These are phyloP conservation scores for Entrophospora sp. DNA, from an alignment of 192 early-diverging fungal species.

Conservation along the genomic window DNA sequence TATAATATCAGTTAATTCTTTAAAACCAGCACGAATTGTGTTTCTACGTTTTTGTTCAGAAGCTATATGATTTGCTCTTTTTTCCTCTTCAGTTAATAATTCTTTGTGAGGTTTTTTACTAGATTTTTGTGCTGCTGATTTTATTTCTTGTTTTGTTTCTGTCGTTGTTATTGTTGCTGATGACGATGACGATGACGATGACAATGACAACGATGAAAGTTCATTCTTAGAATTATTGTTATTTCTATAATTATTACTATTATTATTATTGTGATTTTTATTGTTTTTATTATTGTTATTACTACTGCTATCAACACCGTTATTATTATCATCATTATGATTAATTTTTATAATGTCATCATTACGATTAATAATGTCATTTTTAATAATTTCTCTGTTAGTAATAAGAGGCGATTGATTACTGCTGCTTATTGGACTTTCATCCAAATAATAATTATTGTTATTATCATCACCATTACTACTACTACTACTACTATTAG, in stretches of 20 bases:
- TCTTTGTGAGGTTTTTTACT: conserved; percentile 49
- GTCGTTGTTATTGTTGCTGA: too few species aligned
- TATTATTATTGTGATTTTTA: too few species aligned
- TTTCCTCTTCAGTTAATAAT: conserved; percentile 67
- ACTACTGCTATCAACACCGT: too few species aligned
- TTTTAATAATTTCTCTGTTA: conserved; percentile 18
- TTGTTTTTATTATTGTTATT: too few species aligned
- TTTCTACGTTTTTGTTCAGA: conserved; percentile 70
- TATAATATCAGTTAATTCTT: conserved; percentile 79
- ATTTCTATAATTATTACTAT: not conserved
- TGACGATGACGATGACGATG: not conserved
- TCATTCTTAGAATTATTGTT: conserved; percentile 3
- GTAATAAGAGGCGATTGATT: conserved; percentile 16
- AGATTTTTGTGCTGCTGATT: conserved; percentile 17
- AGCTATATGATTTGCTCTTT: conserved; percentile 63
- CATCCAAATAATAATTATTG: conserved; percentile 7
- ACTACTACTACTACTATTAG: not conserved
- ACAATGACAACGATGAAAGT: conserved; percentile 17
- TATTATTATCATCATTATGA: too few species aligned
- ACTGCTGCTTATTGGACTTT: conserved; percentile 5
- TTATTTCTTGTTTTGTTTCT: not conserved
- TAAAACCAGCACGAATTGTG: conserved; percentile 73
- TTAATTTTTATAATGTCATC: too few species aligned
- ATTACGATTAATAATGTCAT: too few species aligned
- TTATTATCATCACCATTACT: not conserved